Evolutionary conservation across 2,329 filamentous ascomycete species (phyloP).

Genomic region (Tolypocladium cylindrosporum): DNA sequence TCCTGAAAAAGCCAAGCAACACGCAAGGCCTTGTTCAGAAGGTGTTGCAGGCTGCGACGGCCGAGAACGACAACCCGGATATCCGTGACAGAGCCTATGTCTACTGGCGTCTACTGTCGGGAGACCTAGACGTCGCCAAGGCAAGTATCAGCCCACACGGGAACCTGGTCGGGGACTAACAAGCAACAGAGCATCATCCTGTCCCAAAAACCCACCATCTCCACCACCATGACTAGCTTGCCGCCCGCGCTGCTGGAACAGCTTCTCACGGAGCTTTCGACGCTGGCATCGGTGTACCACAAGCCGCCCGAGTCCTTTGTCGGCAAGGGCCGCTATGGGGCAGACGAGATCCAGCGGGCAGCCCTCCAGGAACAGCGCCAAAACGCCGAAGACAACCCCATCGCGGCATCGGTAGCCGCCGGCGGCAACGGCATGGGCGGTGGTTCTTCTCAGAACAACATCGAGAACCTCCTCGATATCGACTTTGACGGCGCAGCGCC

Average conservation of each 20-base stretch:
- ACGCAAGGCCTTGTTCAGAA: conserved; percentile 89
- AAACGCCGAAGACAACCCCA: conserved; percentile 86
- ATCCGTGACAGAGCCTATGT: conserved; percentile 95
- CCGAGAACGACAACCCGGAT: conserved; percentile 94
- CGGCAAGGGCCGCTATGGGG: conserved; percentile 86
- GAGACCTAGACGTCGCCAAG: conserved; percentile 83
- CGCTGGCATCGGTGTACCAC: conserved; percentile 94
- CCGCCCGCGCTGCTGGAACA: conserved; percentile 77
- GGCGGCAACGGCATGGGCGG: conserved; percentile 51
- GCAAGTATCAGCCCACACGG: conserved; percentile 27
- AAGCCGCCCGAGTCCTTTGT: conserved; percentile 98
- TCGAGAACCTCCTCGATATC: conserved; percentile 92
- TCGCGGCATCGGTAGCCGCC: conserved; percentile 72
- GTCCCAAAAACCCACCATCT: conserved; percentile 88
- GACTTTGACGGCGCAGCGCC: conserved; percentile 91
- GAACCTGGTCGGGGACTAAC: neutral
- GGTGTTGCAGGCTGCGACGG: conserved; percentile 84
- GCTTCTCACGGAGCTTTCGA: conserved; percentile 85
- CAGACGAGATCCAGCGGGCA: conserved; percentile 86
- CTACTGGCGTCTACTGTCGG: conserved; percentile 94
- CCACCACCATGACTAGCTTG: conserved; percentile 85
- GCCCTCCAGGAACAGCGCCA: conserved; percentile 94
- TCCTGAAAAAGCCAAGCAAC: conserved; percentile 90
- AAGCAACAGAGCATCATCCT: conserved; percentile 64
- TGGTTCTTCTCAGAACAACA: conserved; percentile 56